Base-by-base conservation (phyloP, 371 early-diverging fungal species). In the Conidiobolus incongruus region DNA sequence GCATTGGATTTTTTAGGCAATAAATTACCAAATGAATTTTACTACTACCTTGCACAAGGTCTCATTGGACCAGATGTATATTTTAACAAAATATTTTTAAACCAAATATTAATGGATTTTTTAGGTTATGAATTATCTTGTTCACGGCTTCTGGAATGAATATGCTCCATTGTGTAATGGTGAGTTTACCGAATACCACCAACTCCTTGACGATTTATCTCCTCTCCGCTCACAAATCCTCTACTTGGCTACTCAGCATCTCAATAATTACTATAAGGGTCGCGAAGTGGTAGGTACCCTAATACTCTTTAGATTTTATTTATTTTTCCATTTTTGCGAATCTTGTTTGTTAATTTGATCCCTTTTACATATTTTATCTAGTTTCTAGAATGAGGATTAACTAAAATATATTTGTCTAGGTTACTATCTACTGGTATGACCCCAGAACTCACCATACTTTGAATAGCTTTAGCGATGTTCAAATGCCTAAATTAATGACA, bases 121-220 rank as follows among this genome's bases (percentile, higher is more conserved):
- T 4, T 26, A 26, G 26, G 26, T 26, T 26, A 26, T 26, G 26
- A 26, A 26, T 8, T 26, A 26, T 8, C 26, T 26, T 4, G 26
- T 26, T 26, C 26, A 26, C 8, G 26, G 26, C 3, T 4, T 4
- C 8, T 26, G 26, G 26, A 26, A 26, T 26, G 26, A 26, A 26
- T 26, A 26, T 26, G 26, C 26, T 29, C 86, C 86, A 1, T 51
- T 81, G 11, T 78, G 82, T 53, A 78, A 77, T 48, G 84, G 85
- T 13, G 83, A 85, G 54, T 71, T 77, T 1, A 45, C 48, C 22
- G 83, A 86, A 62, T 84, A 82, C 53, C 73, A 61, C 47, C 55
- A 61, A 8, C 71, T 82, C 31, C 52, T 83, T 34, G 55, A 62
- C 0, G 63, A 65, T 29, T 53, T 75, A 37, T 52, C 75, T 39